Base-by-base conservation (phyloP, 495 filamentous ascomycete genomes). In the Penicillium ochrochloron region DNA sequence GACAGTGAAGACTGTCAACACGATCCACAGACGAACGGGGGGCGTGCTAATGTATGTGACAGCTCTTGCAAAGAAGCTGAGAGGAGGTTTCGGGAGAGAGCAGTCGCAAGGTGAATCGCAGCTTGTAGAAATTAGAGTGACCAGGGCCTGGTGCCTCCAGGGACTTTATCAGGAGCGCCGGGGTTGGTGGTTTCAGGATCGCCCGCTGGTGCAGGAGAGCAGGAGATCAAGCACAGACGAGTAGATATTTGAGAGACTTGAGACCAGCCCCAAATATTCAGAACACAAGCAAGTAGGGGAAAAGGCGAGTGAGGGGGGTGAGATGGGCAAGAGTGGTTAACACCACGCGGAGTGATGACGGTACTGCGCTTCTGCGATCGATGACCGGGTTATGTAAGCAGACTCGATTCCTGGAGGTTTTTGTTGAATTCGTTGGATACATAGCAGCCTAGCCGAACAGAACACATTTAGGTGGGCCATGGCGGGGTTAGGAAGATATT, bases 281-380 rank as follows among this genome's bases (percentile, higher is more conserved):
- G 46, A 48, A 50, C 9, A 37, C 35, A 39, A 37, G 23, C 50
- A 52, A 21, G 44, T 39, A 50, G 23, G 44, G 21, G 42, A 35
- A 41, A 53, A 48, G 41, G 57, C 7, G 19, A 14, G 62, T 27
- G 61, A 61, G 46, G 59, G 50, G 52, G 59, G 59, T 61, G 56
- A 4, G 65, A 57, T 27, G 10, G 51, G 51, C 29, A 9, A 60
- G 62, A 35, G 67, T 71, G 55, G 66, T 66, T 37, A 60, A 66
- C 62, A 61, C 21, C 52, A 57, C 62, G 65, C 66, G 69, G 71
- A 74, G 71, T 72, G 70, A 72, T 69, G 70, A 72, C 66, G 70
- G 67, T 46, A 55, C 56, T 46, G 23, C 52, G 10, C 9, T 46
- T 56, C 62, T 46, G 35, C 41, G 51, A 62, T 70, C 41, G 54